Evolutionary conservation across 129 eudicot genomes (phyloP).

Genomic region (Erigeron canadensis): DNA sequence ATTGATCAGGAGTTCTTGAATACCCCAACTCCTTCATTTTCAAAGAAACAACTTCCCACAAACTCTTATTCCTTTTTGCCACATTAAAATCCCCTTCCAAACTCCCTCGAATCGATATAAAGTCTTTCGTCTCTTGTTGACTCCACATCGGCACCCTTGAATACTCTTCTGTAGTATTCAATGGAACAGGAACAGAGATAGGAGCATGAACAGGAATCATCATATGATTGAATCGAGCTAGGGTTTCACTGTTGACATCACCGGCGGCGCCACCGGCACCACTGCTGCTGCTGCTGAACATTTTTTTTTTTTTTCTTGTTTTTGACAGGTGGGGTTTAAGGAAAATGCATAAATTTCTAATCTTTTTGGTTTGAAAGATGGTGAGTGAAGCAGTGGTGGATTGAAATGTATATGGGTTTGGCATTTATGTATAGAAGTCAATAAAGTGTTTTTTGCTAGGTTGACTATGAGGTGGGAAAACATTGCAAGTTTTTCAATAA

Average conservation of each 20-base stretch:
- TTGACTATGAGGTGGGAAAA: constrained; percentile 27
- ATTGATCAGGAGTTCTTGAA: constrained; percentile 62
- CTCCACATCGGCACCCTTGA: constrained; percentile 65
- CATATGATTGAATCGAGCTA: constrained; percentile 36
- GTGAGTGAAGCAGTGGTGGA: background rate
- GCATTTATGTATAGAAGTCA: background rate
- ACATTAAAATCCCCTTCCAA: constrained; percentile 51
- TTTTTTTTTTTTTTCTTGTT: too few relatives aligned
- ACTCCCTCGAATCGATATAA: constrained; percentile 55
- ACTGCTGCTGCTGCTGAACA: constrained; percentile 20
- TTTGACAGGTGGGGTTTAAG: too few relatives aligned
- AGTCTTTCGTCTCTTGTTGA: constrained; percentile 63
- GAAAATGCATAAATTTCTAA: too few relatives aligned
- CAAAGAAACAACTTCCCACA: constrained; percentile 68
- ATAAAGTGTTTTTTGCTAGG: constrained; percentile 18
- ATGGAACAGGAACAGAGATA: background rate
- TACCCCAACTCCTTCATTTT: constrained; percentile 70
- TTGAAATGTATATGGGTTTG: background rate
- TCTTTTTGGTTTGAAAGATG: too few relatives aligned
- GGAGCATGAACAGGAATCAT: constrained; percentile 25
- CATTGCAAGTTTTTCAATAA: background rate
- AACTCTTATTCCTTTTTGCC: constrained; percentile 47
- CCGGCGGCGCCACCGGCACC: constrained; percentile 20
- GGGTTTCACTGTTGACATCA: constrained; percentile 31
- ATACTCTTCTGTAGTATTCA: constrained; percentile 32